phyloP scores from a whole-genome alignment of 2,329 filamentous ascomycete genomes.

The Torrubiella hemipterigena region DNA sequence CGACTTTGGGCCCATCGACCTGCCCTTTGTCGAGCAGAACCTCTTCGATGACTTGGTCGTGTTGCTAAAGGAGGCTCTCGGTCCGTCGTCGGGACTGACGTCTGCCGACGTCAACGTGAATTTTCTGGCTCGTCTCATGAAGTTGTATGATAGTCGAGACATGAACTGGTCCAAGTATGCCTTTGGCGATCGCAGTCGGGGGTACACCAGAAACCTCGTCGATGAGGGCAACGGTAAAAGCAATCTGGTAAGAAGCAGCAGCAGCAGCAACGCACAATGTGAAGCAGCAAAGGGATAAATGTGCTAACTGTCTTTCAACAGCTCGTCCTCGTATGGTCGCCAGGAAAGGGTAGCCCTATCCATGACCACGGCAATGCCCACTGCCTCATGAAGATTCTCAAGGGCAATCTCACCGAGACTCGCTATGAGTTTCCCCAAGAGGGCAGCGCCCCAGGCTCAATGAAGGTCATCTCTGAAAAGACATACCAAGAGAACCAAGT shows the following conservation, averaged over 20 bases:
- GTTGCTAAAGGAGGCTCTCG: constrained; percentile 62
- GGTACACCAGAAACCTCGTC: constrained; percentile 81
- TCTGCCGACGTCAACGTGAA: constrained; percentile 70
- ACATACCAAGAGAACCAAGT: constrained; percentile 61
- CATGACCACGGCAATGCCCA: constrained; percentile 85
- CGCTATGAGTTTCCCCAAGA: constrained; percentile 61
- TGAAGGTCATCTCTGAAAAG: constrained; percentile 54
- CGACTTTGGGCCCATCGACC: constrained; percentile 3
- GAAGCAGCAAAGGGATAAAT: neutral
- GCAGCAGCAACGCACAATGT: neutral
- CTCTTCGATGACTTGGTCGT: constrained; percentile 59
- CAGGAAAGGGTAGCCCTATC: constrained; percentile 70
- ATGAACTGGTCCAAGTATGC: constrained; percentile 66
- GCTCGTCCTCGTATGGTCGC: constrained; percentile 83
- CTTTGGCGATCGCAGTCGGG: constrained; percentile 54
- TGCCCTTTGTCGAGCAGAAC: constrained; percentile 18
- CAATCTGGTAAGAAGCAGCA: constrained; percentile 45
- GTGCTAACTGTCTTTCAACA: constrained; percentile 20
- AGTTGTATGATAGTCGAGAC: constrained; percentile 55
- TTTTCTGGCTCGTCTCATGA: constrained; percentile 62
- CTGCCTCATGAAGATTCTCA: constrained; percentile 84
- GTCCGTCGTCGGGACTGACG: constrained; percentile 69
- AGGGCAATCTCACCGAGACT: constrained; percentile 68
- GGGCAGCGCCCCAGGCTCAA: constrained; percentile 36
- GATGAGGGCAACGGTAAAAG: constrained; percentile 77